A percentile compares a stretch with the other conserved stretches of the same genome.
Evolutionary conservation across 768 basidiomycete genomes (phyloP).

Genomic region (Lenzites betulinus): DNA sequence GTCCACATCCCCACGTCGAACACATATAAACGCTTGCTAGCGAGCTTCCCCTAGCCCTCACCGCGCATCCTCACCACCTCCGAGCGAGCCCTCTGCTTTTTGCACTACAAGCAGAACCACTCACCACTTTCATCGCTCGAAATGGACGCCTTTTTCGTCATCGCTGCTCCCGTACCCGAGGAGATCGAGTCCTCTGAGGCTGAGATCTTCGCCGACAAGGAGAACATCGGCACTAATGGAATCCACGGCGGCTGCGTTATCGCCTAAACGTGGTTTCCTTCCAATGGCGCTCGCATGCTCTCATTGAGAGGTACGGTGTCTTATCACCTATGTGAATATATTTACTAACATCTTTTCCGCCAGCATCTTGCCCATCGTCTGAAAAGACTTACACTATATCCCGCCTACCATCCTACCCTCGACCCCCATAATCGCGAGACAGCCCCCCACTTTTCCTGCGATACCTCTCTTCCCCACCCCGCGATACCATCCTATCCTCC

Average conservation of each 20-base stretch:
- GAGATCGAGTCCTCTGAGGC: constrained; percentile 16
- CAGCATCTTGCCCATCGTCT: constrained; percentile 2
- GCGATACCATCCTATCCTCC: background rate
- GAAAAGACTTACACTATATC: constrained; percentile 16
- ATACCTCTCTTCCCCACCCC: background rate
- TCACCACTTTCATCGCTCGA: constrained; percentile 3
- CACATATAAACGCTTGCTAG: constrained; percentile 17
- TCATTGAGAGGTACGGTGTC: background rate
- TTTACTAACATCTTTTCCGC: background rate
- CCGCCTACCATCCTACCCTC: constrained; percentile 13
- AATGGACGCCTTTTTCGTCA: constrained; percentile 28
- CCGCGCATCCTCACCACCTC: background rate
- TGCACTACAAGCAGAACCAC: background rate
- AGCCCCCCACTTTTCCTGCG: background rate
- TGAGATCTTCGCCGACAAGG: constrained; percentile 21
- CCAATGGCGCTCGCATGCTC: background rate
- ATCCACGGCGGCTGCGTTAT: constrained; percentile 15
- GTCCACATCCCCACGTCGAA: background rate
- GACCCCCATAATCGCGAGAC: constrained; percentile 17
- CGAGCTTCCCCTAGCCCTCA: background rate
- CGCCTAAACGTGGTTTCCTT: constrained; percentile 4
- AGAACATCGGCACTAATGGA: constrained; percentile 6
- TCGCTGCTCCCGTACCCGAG: constrained; percentile 22
- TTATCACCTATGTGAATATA: too few species aligned
- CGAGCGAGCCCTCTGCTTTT: constrained; percentile 4